phyloP scores from a whole-genome alignment of 1,284 basidiomycete species.

The Leccinum variabile region DNA sequence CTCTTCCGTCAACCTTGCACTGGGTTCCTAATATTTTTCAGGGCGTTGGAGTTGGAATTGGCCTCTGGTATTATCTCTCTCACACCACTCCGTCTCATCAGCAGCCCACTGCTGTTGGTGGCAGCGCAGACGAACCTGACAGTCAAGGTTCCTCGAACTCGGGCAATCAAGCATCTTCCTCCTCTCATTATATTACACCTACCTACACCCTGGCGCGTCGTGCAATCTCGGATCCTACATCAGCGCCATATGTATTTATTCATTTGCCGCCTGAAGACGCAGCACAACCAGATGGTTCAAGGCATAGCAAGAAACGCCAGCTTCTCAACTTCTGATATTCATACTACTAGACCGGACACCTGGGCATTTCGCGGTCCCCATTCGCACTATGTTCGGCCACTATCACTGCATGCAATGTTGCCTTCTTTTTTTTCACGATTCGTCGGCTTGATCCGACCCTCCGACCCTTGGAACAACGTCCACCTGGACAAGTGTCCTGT shows the following conservation, averaged over 20 bases:
- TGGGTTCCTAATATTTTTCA: conserved; percentile 24
- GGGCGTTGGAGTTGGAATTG: conserved; percentile 54
- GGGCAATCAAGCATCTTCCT: conserved; percentile 12
- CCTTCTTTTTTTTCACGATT: not conserved
- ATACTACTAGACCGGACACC: not conserved
- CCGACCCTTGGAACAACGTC: conserved; percentile 24
- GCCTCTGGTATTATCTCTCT: conserved; percentile 58
- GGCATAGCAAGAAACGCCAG: conserved; percentile 18
- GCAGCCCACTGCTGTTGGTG: conserved; percentile 63
- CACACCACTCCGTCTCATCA: conserved; percentile 49
- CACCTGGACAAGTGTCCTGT: conserved; percentile 36
- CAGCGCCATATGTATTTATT: conserved; percentile 12
- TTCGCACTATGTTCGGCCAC: conserved; percentile 8
- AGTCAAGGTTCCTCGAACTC: conserved; percentile 14
- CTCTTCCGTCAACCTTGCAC: not conserved
- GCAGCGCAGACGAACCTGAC: conserved; percentile 53
- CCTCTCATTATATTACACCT: conserved; percentile 38
- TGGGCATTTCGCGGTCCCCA: not conserved
- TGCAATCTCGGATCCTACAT: conserved; percentile 15
- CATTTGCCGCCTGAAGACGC: conserved; percentile 3
- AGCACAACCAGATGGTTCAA: conserved; percentile 2
- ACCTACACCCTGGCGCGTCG: conserved; percentile 49
- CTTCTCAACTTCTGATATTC: conserved; percentile 15
- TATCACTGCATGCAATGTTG: conserved; percentile 9
- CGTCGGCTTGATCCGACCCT: not conserved